Evolutionary conservation across 208 protist species (phyloP).

Genomic region (Polymyxa betae): DNA sequence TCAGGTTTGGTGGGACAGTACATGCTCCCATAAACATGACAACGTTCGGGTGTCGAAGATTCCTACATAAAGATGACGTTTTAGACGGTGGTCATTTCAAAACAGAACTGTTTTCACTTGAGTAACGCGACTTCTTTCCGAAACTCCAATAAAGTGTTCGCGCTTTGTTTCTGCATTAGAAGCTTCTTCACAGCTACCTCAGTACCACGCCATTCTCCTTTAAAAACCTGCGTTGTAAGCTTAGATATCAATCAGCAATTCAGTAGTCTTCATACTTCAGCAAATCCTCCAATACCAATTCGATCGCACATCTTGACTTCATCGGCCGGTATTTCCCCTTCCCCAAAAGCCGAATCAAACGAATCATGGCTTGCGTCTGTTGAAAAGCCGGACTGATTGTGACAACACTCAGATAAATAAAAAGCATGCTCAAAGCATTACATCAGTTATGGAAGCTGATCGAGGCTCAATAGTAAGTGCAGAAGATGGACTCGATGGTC

Average conservation of each 20-base stretch:
- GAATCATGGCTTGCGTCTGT: not conserved
- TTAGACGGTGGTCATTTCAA: not conserved
- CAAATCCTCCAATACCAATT: conserved; percentile 33
- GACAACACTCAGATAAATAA: not conserved
- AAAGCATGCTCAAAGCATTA: not conserved
- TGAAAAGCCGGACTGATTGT: not conserved
- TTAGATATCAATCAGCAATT: not conserved
- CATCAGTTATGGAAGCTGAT: not conserved
- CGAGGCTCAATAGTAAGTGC: no score
- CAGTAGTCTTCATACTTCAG: conserved; percentile 31
- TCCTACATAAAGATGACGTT: not conserved
- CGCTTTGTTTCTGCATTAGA: not conserved
- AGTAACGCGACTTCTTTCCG: conserved; percentile 32
- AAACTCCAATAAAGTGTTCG: not conserved
- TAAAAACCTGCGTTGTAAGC: conserved; percentile 8
- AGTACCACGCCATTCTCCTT: conserved; percentile 36
- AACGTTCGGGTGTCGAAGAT: conserved; percentile 33
- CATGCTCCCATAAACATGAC: conserved; percentile 48
- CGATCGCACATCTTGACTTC: not conserved
- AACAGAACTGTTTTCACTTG: not conserved
- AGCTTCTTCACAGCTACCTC: conserved; percentile 40
- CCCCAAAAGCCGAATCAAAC: not conserved
- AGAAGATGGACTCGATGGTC: no score
- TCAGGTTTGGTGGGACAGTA: not conserved
- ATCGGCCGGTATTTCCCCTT: not conserved